These are phyloP conservation scores for Aspergillus chevalieri DNA, from an alignment of 2,329 filamentous ascomycete species.

Conservation along the genomic window DNA sequence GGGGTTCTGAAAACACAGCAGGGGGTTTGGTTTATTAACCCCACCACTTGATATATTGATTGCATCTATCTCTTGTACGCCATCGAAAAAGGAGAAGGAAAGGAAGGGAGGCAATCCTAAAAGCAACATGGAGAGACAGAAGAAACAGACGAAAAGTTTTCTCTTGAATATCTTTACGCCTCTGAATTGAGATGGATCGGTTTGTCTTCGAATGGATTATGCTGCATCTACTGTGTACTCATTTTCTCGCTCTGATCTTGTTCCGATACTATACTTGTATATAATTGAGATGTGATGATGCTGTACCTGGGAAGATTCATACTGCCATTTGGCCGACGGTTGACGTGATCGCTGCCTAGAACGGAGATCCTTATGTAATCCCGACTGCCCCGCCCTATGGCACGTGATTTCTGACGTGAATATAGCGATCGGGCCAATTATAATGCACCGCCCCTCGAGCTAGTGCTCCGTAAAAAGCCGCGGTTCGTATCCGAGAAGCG, in stretches of 20 bases:
- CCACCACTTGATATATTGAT: not conserved
- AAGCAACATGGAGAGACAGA: not conserved
- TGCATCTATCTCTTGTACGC: not conserved
- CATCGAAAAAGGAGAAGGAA: not conserved
- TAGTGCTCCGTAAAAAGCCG: constrained; percentile 10
- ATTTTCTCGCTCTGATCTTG: not conserved
- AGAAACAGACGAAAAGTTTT: not conserved
- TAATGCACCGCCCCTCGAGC: not conserved
- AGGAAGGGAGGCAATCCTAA: not conserved
- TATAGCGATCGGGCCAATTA: not conserved
- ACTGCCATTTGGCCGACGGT: not conserved
- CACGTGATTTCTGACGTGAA: constrained; percentile 3
- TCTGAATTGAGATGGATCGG: not conserved
- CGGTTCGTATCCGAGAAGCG: constrained; percentile 15
- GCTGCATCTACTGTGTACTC: not conserved
- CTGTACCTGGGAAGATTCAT: too few relatives aligned
- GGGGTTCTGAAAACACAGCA: constrained; percentile 29
- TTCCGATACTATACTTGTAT: constrained; percentile 3
- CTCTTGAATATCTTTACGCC: not conserved
- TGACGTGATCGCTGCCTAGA: not conserved
- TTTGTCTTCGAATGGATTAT: not conserved
- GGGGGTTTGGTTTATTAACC: not conserved
- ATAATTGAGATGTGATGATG: constrained; percentile 1
- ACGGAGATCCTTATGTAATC: not conserved
- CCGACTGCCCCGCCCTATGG: not conserved